Evolutionary conservation across 805 yeast species (phyloP).

Genomic region (Scheffersomyces ergatensis): DNA sequence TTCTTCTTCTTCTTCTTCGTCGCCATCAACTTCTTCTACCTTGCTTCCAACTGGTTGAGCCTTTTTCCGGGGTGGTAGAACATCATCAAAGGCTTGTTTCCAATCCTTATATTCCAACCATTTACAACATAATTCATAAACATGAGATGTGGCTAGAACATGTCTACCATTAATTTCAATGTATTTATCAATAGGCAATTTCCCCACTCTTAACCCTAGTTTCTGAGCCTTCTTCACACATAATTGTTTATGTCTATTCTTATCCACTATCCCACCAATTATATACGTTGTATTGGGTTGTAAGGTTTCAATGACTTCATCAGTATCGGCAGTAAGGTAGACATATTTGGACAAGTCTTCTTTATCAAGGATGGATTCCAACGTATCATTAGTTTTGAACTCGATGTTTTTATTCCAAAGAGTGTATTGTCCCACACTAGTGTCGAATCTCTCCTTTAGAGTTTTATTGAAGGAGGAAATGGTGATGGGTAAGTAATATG

Average conservation of each 20-base stretch:
- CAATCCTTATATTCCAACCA: constrained; percentile 78
- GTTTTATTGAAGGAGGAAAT: constrained; percentile 67
- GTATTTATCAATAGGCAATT: constrained; percentile 84
- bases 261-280: constrained; percentile 95
- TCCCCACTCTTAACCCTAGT: constrained; percentile 67
- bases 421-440: constrained; percentile 52
- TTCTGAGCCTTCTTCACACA: constrained; percentile 80
- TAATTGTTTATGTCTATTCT: constrained; percentile 79
- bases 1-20: neutral
- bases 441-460: constrained; percentile 67
- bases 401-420: constrained; percentile 64
- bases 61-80: constrained; percentile 76
- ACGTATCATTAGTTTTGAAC: constrained; percentile 39
- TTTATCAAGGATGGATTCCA: constrained; percentile 22
- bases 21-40: too few relatives aligned
- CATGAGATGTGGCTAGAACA: constrained; percentile 92
- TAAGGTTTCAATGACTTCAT: constrained; percentile 59
- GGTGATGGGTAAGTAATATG: constrained; percentile 53
- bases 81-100: constrained; percentile 83
- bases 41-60: too few relatives aligned
- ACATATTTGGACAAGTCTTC: constrained; percentile 43
- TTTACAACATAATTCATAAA: constrained; percentile 79
- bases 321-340: constrained; percentile 87
- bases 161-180: constrained; percentile 81
- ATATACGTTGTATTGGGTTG: constrained; percentile 74